A percentile compares a stretch with the other conserved stretches of the same genome.
phyloP scores from a whole-genome alignment of 106 monocot species.

The Hemerocallis citrina region DNA sequence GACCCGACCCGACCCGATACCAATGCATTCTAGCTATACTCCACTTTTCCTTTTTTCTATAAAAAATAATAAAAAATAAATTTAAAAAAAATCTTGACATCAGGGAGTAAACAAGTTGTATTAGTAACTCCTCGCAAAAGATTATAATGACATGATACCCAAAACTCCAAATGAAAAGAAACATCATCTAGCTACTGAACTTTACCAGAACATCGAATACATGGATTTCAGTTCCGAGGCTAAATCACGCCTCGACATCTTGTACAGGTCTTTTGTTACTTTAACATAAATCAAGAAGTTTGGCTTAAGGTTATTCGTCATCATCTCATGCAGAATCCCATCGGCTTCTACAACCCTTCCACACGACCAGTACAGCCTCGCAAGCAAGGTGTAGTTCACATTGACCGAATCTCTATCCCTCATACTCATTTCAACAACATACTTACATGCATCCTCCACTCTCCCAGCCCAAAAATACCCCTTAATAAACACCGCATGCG shows the following conservation, averaged over 20 bases:
- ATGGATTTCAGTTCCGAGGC: conserved; percentile 38
- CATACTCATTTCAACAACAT: conserved; percentile 54
- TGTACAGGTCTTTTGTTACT: conserved; percentile 51
- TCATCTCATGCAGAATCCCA: conserved; percentile 62
- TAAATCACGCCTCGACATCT: conserved; percentile 30
- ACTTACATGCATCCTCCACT: conserved; percentile 43
- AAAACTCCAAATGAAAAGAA: neutral
- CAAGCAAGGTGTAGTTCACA: conserved; percentile 68
- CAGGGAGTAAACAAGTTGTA: too few species aligned
- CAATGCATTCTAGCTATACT: too few species aligned
- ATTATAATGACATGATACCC: too few species aligned
- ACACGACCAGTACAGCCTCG: conserved; percentile 25
- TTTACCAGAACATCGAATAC: conserved; percentile 29
- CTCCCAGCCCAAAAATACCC: conserved; percentile 52
- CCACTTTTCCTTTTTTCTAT: too few species aligned
- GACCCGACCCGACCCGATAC: too few species aligned
- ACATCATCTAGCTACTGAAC: conserved; percentile 7
- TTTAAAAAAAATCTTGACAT: too few species aligned
- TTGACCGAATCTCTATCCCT: conserved; percentile 48
- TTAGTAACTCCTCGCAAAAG: too few species aligned
- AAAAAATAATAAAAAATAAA: too few species aligned
- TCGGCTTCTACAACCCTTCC: conserved; percentile 49
- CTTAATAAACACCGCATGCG: conserved; percentile 66
- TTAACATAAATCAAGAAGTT: conserved; percentile 59
- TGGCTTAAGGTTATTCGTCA: conserved; percentile 66